These are phyloP conservation scores for Mycoemilia scoparia DNA, from an alignment of 192 early-diverging fungal genomes.

Conservation along the genomic window DNA sequence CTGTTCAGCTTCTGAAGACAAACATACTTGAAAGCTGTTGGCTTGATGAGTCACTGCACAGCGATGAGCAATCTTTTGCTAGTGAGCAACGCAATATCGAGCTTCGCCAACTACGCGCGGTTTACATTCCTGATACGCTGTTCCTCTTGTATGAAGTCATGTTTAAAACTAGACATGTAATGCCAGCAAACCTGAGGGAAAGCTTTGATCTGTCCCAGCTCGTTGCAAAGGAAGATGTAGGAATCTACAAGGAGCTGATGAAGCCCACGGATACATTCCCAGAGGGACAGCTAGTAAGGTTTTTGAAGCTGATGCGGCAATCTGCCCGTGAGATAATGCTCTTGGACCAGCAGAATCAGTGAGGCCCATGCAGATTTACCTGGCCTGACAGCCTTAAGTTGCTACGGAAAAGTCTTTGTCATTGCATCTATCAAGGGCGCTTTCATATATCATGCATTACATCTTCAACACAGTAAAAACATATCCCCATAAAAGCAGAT, in stretches of 20 bases:
- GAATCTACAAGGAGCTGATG: conserved; percentile 27
- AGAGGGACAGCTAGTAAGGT: conserved; percentile 21
- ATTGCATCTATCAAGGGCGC: no score
- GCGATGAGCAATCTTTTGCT: background rate
- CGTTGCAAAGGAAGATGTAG: conserved; percentile 28
- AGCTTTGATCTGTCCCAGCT: conserved; percentile 35
- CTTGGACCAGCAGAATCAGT: conserved; percentile 14
- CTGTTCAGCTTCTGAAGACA: no score
- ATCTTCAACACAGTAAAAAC: no score
- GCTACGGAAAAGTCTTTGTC: no score
- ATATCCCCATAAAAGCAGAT: no score
- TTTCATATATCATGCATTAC: no score
- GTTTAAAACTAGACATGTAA: conserved; percentile 37
- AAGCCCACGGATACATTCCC: conserved; percentile 20
- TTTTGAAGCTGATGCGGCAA: conserved; percentile 29
- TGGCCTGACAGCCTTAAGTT: no score
- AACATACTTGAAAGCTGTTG: no score
- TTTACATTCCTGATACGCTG: conserved; percentile 46
- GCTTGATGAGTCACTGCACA: no score
- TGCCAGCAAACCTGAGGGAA: conserved; percentile 30
- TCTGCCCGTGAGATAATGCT: conserved; percentile 29
- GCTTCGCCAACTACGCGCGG: conserved; percentile 26
- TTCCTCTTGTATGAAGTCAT: conserved; percentile 49
- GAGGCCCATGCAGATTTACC: no score
- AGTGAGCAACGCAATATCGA: conserved; percentile 12